Conservation (phyloP, 208 protist genomes). For the Leishmania martiniquensis region DNA sequence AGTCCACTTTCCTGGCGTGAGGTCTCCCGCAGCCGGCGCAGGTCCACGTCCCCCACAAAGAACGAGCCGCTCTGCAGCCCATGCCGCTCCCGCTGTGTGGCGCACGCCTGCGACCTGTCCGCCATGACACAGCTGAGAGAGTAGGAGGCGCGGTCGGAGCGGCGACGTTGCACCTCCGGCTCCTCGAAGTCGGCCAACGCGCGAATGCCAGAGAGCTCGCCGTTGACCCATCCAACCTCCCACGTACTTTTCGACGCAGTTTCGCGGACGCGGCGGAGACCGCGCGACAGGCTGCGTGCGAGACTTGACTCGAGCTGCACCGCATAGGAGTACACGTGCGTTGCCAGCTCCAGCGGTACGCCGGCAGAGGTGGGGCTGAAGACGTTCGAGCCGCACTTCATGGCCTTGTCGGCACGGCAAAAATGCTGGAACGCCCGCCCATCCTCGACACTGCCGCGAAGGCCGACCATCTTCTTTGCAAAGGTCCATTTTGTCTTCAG, state of each 20-base stretch:
- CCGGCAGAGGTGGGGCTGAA: slow-evolving; percentile 36
- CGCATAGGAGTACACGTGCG: slow-evolving; percentile 82
- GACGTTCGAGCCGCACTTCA: slow-evolving; percentile 82
- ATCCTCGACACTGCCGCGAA: slow-evolving; percentile 66
- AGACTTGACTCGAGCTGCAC: slow-evolving; percentile 74
- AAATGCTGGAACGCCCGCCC: slow-evolving; percentile 60
- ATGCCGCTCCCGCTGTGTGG: slow-evolving; percentile 50
- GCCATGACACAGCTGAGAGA: slow-evolving; percentile 43
- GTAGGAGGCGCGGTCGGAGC: slow-evolving; percentile 38
- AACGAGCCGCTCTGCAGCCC: slow-evolving; percentile 79
- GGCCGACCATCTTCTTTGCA: slow-evolving; percentile 79
- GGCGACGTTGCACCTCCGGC: slow-evolving; percentile 33
- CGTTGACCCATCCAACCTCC: slow-evolving; percentile 90
- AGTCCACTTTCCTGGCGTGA: slow-evolving; percentile 57
- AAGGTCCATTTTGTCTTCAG: slow-evolving; percentile 70
- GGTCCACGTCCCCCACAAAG: slow-evolving; percentile 82
- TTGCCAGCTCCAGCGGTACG: slow-evolving; percentile 71
- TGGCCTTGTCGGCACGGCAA: slow-evolving; percentile 72
- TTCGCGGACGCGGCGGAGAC: slow-evolving; percentile 63
- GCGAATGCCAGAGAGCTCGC: slow-evolving; percentile 43
- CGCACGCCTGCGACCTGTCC: slow-evolving; percentile 62
- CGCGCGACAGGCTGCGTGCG: slow-evolving; percentile 45
- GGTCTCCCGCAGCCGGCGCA: slow-evolving; percentile 60
- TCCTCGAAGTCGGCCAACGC: slow-evolving; percentile 25
- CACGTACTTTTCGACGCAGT: slow-evolving; percentile 67